Evolutionary conservation across 2,329 filamentous ascomycete species (phyloP).

Genomic region (Apiospora malaysiana): DNA sequence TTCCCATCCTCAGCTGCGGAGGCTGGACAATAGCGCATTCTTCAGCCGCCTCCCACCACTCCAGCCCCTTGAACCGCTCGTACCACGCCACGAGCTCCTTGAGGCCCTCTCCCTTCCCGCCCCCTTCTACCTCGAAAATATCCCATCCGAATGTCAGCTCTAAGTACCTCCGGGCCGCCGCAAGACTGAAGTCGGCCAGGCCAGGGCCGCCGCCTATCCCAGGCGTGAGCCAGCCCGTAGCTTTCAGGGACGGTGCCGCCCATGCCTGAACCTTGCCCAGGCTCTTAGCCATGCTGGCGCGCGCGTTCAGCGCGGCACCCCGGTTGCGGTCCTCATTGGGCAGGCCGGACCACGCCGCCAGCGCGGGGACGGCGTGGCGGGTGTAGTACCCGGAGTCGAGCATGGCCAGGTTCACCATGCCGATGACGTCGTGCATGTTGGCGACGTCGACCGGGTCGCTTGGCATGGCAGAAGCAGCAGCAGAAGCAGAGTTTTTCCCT

Average conservation of each 20-base stretch:
- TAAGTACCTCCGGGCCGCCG: slow-evolving; percentile 28
- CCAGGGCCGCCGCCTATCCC: slow-evolving; percentile 29
- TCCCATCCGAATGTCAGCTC: slow-evolving; percentile 28
- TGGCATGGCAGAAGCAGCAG: neutral
- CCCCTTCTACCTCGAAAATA: slow-evolving; percentile 25
- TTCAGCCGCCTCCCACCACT: slow-evolving; percentile 31
- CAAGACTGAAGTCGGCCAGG: slow-evolving; percentile 29
- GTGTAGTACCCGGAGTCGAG: slow-evolving; percentile 26
- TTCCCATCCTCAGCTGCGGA: slow-evolving; percentile 23
- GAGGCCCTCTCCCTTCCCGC: slow-evolving; percentile 26
- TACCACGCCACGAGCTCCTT: slow-evolving; percentile 28
- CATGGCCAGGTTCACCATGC: slow-evolving; percentile 24
- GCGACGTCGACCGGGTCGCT: slow-evolving; percentile 19
- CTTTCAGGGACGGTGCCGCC: slow-evolving; percentile 23
- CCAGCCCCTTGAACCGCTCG: slow-evolving; percentile 26
- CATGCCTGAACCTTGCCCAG: slow-evolving; percentile 28
- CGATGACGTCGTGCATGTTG: slow-evolving; percentile 28
- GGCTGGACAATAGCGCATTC: slow-evolving; percentile 25
- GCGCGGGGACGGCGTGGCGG: slow-evolving; percentile 28
- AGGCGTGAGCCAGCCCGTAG: slow-evolving; percentile 32
- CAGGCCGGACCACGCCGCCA: slow-evolving; percentile 23
- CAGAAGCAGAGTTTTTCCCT: too few species aligned
- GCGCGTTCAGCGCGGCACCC: slow-evolving; percentile 25
- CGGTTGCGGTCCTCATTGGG: slow-evolving; percentile 28
- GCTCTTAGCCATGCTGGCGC: slow-evolving; percentile 23